Conservation (phyloP, 345 rosid species). For the Aegle marmelos region DNA sequence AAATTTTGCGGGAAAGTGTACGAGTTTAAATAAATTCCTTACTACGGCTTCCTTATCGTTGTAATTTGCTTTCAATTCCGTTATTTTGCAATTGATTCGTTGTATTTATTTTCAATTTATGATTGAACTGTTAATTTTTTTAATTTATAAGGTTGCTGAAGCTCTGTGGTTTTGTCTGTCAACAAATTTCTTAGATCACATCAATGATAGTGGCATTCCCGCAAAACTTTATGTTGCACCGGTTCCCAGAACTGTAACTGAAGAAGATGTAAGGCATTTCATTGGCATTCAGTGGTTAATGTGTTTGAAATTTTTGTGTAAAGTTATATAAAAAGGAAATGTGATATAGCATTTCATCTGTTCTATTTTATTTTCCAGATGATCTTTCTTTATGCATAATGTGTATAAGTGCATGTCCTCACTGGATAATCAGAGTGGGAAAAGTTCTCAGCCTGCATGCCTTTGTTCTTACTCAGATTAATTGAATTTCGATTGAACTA, state of each 20-base stretch:
- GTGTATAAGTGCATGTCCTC: background rate
- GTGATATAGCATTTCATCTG: background rate
- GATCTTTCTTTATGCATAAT: background rate
- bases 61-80: background rate
- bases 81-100: background rate
- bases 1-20: background rate
- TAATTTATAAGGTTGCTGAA: background rate
- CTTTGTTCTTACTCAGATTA: background rate
- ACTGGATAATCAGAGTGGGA: background rate
- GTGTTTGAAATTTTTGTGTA: background rate
- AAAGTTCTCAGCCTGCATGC: background rate
- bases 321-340: background rate
- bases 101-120: background rate
- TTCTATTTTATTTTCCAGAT: background rate
- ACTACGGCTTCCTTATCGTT: background rate
- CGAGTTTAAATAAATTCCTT: background rate
- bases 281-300: background rate
- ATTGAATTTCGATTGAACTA: background rate
- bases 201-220: slow-evolving; percentile 30
- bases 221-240: slow-evolving; percentile 72
- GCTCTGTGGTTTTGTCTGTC: background rate
- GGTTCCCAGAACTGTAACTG: slow-evolving; percentile 50
- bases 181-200: slow-evolving; percentile 38
- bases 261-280: slow-evolving; percentile 51
- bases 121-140: background rate